Conservation (phyloP, 768 basidiomycete species). For the Mycena capillaripes region DNA sequence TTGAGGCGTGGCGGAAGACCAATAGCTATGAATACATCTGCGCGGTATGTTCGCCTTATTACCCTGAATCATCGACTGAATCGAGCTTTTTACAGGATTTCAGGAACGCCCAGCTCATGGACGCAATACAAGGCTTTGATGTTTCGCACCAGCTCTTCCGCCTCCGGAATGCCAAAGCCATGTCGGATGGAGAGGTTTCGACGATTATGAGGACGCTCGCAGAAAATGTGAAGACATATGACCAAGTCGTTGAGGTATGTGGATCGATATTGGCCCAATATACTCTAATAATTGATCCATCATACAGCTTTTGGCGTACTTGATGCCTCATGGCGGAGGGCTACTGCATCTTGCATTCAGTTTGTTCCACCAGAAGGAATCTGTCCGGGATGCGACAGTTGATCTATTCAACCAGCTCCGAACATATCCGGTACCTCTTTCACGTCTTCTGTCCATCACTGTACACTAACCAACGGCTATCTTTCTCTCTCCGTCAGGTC, state of each 20-base stretch:
- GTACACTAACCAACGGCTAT: slow-evolving; percentile 25
- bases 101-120: slow-evolving; percentile 62
- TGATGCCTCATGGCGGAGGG: slow-evolving; percentile 85
- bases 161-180: slow-evolving; percentile 78
- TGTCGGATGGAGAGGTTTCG: slow-evolving; percentile 81
- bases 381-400: slow-evolving; percentile 83
- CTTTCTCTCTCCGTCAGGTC: slow-evolving; percentile 63
- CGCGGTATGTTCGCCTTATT: slow-evolving; percentile 58
- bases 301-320: slow-evolving; percentile 80
- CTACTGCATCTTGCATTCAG: slow-evolving; percentile 90
- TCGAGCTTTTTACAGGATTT: slow-evolving; percentile 77
- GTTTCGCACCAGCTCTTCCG: slow-evolving; percentile 88
- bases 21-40: slow-evolving; percentile 82
- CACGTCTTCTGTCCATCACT: slow-evolving; percentile 7
- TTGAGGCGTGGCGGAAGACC: slow-evolving; percentile 94
- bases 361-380: slow-evolving; percentile 88
- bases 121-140: slow-evolving; percentile 86
- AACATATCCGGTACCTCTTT: slow-evolving; percentile 73
- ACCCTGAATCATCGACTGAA: slow-evolving; percentile 15
- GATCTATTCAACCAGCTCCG: slow-evolving; percentile 88
- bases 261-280: neutral
- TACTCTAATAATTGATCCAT: neutral
- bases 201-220: slow-evolving; percentile 82
- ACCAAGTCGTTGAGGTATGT: slow-evolving; percentile 89
- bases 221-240: slow-evolving; percentile 82